phyloP scores from a whole-genome alignment of 768 basidiomycete species.

The Tulasnella sp. region DNA sequence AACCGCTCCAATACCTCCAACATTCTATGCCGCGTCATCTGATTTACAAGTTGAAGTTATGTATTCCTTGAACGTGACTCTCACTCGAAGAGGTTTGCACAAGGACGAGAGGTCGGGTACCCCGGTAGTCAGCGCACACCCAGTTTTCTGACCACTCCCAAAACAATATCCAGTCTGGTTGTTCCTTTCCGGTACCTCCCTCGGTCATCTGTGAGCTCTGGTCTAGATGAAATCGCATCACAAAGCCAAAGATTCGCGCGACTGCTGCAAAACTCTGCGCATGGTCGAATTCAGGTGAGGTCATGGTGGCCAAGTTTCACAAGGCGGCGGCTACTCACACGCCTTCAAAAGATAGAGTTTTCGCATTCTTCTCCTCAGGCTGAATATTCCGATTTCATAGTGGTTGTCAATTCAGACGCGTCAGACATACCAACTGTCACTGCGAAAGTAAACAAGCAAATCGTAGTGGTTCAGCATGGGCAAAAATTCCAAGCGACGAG shows the following conservation, averaged over 20 bases:
- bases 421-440: neutral
- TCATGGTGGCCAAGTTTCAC: neutral
- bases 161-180: neutral
- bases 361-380: neutral
- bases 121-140: neutral
- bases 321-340: neutral
- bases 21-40: neutral
- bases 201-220: neutral
- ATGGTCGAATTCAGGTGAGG: neutral
- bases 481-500: conserved; percentile 8
- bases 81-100: neutral
- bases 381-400: neutral
- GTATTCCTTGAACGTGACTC: neutral
- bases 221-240: neutral
- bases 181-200: neutral
- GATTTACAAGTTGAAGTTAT: neutral
- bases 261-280: neutral
- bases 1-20: neutral
- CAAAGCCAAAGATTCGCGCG: neutral
- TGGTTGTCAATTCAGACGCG: neutral
- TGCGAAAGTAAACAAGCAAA: neutral
- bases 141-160: neutral
- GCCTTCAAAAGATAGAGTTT: neutral
- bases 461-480: neutral
- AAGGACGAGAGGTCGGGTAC: neutral